Evolutionary conservation across 345 rosid species (phyloP), one percentile per base, ranked within the genome.

Genomic region (Nephelium lappaceum): DNA sequence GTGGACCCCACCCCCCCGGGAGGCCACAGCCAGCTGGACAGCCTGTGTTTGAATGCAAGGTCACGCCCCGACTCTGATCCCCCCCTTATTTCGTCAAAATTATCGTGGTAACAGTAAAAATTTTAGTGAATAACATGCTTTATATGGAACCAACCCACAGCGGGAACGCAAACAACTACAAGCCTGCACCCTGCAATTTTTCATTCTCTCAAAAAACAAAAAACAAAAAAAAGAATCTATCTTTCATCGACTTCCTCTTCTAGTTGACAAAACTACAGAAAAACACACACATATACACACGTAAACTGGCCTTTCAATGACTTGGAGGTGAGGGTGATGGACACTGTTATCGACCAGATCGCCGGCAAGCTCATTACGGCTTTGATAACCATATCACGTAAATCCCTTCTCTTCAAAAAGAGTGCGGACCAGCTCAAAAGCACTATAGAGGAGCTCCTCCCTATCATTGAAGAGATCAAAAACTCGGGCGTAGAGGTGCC

Each of bases 401-500:
- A 84, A 70, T 80, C 93, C 0, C 57, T 61, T 39, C 43, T 82
- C 11, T 92, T 81, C 84, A 95, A 83, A 84, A 23, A 83, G 15
- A 84, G 74, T 27, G 98, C 98, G 3, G 86, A 69, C 0, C 77
- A 82, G 0, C 87, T 93, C 70, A 78, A 66, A 2, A 2, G 0
- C 5, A 63, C 78, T 74, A 81, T 92, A 69, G 14, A 88, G 0
- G 69, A 53, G 0, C 83, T 91, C 61, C 77, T 67, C 5, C 93
- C 94, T 11, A 89, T 86, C 23, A 82, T 93, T 83, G 77, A 25
- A 0, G 98, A 95, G 85, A 91, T 91, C 67, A 91, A 92, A 47
- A 89, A 70, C 83, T 79, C 95, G 73, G 99, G 97, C 83, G 95
- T 90, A 6, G 99, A 95, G 75, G 89, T 95, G 5, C 86, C 95